Evolutionary conservation across 2,329 filamentous ascomycete species (phyloP), one percentile per base, ranked within the genome.

Genomic region (Verruconis gallopava): DNA sequence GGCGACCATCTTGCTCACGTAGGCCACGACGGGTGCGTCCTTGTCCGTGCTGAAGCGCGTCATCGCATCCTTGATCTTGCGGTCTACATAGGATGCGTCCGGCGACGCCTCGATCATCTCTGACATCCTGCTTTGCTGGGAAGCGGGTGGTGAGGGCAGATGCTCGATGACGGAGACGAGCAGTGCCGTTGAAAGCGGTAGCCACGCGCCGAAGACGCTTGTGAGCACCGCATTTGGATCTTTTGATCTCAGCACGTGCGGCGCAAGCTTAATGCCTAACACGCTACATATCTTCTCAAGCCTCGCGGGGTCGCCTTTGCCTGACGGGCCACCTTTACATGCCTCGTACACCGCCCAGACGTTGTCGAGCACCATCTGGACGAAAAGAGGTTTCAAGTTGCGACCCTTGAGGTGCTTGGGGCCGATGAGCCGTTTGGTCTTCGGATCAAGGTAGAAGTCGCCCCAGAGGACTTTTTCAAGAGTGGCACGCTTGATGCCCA

Each of bases 1-100:
- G 0, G 91, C 91, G 1, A 96, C 84, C 86, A 98, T 95, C 59
- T 98, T 98, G 64, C 89, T 96, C 46, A 98, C 84, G 50, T 94
- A 98, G 5, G 85, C 89, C 2, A 98, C 85, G 0, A 93, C 77
- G 0, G 89, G 88, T 44, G 82, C 81, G 0, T 77, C 70, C 30
- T 73, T 69, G 0, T 69, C 71, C 3, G 75, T 75, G 53, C 82
- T 83, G 56, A 93, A 95, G 0, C 77, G 70, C 2, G 82, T 64
- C 79, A 96, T 89, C 4, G 89, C 85, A n/a, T 81, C 69, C 50
- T 77, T 80, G 42, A 96, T 65, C 4, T 68, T 64, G 2, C 73
- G 63, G 41, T 83, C 77, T 36, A 96, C 77, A 50, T 76, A 69
- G 2, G 76, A 72, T 3, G 79, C 71, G 1, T 85, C 89, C 1